Evolutionary conservation across 768 basidiomycete species (phyloP).

Genomic region (Mycena kentingensis): DNA sequence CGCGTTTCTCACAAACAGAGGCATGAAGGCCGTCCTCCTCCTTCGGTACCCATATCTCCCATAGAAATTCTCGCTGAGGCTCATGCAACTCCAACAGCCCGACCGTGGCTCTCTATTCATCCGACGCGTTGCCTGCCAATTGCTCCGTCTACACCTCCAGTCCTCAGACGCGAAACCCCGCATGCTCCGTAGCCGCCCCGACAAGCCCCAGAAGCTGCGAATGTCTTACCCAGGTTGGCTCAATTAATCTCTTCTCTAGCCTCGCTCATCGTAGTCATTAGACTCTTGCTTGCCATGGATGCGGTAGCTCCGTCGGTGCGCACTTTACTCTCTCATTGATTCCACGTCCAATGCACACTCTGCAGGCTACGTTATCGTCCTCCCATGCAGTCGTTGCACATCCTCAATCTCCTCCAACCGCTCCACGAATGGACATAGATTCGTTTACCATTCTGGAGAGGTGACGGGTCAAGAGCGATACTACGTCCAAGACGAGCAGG

Average conservation of each 20-base stretch:
- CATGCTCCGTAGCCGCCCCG: slow-evolving; percentile 34
- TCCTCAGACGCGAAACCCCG: slow-evolving; percentile 43
- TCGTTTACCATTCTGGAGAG: slow-evolving; percentile 81
- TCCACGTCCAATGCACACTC: too few species aligned
- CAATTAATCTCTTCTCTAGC: too few species aligned
- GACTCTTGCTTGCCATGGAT: slow-evolving; percentile 79
- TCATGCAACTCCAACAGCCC: slow-evolving; percentile 82
- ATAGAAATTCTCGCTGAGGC: slow-evolving; percentile 43
- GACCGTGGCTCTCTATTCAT: slow-evolving; percentile 79
- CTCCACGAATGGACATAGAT: slow-evolving; percentile 81
- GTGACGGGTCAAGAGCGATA: slow-evolving; percentile 63
- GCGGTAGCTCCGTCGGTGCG: slow-evolving; percentile 67
- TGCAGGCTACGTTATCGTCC: slow-evolving; percentile 85
- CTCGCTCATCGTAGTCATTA: too few species aligned
- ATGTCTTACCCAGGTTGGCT: slow-evolving; percentile 83
- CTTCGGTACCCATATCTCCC: slow-evolving; percentile 1
- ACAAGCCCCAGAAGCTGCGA: slow-evolving; percentile 66
- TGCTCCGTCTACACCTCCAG: slow-evolving; percentile 66
- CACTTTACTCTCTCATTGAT: too few species aligned
- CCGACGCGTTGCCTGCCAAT: slow-evolving; percentile 77
- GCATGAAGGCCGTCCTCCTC: slow-evolving; percentile 65
- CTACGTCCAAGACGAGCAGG: slow-evolving; percentile 64
- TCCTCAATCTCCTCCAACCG: slow-evolving; percentile 70
- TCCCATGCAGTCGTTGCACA: slow-evolving; percentile 77
- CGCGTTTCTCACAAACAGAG: slow-evolving; percentile 78